These are phyloP conservation scores for Fagopyrum homotropicum DNA, from an alignment of 148 eudicot genomes.

Conservation along the genomic window DNA sequence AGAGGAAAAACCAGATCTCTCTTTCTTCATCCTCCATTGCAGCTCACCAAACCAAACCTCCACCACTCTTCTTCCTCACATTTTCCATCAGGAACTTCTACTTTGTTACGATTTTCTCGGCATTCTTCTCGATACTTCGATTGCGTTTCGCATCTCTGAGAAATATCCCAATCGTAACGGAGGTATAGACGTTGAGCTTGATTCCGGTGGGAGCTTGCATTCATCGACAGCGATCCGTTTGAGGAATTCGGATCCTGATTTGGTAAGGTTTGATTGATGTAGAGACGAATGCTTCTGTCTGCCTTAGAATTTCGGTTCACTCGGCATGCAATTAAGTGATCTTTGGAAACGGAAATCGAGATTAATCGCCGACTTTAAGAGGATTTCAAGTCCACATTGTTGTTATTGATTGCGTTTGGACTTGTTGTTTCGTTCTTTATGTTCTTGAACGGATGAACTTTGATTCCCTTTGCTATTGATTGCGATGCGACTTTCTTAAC, in stretches of 20 bases:
- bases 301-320: not conserved
- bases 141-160: not conserved
- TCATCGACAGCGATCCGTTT: not conserved
- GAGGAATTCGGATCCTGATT: constrained; percentile 2
- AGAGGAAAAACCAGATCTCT: constrained; percentile 7
- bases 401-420: constrained; percentile 10
- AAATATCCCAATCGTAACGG: not conserved
- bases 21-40: constrained; percentile 3
- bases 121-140: not conserved
- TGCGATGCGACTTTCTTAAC: constrained; percentile 7
- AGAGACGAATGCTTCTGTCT: not conserved
- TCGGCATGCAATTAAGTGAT: constrained; percentile 1
- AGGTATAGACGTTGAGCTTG: constrained; percentile 3
- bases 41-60: constrained; percentile 12
- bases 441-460: constrained; percentile 2
- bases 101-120: constrained; percentile 1
- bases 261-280: constrained; percentile 1
- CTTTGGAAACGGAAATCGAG: constrained; percentile 3
- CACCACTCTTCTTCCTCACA: constrained; percentile 10
- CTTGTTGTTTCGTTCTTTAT: not conserved
- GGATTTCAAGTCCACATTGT: not conserved
- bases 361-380: not conserved
- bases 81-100: not conserved
- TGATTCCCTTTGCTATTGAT: not conserved
- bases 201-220: not conserved